Base-by-base conservation (phyloP, 2,329 filamentous ascomycete genomes). In the Colletotrichum theobromicola region DNA sequence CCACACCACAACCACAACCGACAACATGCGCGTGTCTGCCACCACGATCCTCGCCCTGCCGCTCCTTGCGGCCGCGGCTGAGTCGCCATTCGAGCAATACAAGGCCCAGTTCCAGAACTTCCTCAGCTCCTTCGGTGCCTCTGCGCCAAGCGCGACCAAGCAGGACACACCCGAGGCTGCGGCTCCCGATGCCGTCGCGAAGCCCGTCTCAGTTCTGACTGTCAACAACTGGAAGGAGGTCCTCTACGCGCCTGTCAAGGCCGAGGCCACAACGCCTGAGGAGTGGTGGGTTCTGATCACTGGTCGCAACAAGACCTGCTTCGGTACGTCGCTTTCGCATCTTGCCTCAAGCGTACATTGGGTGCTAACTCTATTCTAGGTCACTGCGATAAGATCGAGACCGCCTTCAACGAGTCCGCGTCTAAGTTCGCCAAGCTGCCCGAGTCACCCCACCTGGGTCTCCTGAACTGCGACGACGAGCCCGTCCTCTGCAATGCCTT, bases 301-400 rank as follows among this genome's bases (percentile, higher is more conserved):
- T 12, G 94, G 94, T 70, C 88, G 93, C 78, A 95, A 96, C 88
- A 93, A 92, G 86, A 95, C 94, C 35, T 96, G 94, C 86, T 93
- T 89, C 81, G 89, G 90, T 91, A 85, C 26, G 58, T 50, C 30
- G 28, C 26, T 60, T 62, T 55, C 26, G 26, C 21, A 72, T 30
- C 18, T 70, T 82, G 68, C 72, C 69, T 37, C 30, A 28, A 46
- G 60, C 34, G 53, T 50, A 30, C 13, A 35, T 64, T 35, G 62
- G 37, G 68, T 77, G 81, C 75, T 71, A 67, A 76, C 77, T 67
- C 4, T 57, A 70, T 30, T 50, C 57, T n/a, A 91, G 94, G 93
- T 78, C 88, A 90, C 80, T 96, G 94, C 84, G 87, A 81, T 55
- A 87, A 86, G 75, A 84, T 93, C 67, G 93, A 95, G 80, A 85